These are phyloP conservation scores for Nissolia schottii DNA, from an alignment of 306 rosid species.

Conservation along the genomic window DNA sequence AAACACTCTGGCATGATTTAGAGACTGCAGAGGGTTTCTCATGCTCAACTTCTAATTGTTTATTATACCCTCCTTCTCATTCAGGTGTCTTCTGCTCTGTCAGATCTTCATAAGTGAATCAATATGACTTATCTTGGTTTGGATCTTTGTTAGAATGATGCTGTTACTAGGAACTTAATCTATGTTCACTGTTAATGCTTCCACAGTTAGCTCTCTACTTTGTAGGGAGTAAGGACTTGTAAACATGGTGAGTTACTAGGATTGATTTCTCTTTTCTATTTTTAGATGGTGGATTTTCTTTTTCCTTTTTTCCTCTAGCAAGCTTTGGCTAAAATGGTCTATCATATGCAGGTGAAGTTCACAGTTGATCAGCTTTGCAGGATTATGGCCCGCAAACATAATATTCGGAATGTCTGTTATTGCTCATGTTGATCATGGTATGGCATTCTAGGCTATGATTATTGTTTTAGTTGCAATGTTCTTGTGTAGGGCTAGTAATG, in stretches of 20 bases:
- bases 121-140: background rate
- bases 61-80: background rate
- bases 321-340: background rate
- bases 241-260: slow-evolving; percentile 36
- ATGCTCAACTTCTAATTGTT: background rate
- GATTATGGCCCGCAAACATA: slow-evolving; percentile 64
- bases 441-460: background rate
- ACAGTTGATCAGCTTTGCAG: slow-evolving; percentile 52
- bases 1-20: background rate
- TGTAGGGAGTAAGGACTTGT: background rate
- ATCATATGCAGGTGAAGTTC: slow-evolving; percentile 60
- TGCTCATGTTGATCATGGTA: slow-evolving; percentile 72
- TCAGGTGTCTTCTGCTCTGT: background rate
- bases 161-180: too few species aligned
- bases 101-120: background rate
- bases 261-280: background rate
- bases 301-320: background rate
- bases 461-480: background rate
- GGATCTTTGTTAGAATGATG: too few species aligned
- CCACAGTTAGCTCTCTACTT: background rate
- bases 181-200: background rate
- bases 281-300: background rate
- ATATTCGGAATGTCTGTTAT: slow-evolving; percentile 75
- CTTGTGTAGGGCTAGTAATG: background rate
- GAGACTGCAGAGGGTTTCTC: background rate